phyloP scores from a whole-genome alignment of 352 stramenopile species.

The Lagenidium giganteum region DNA sequence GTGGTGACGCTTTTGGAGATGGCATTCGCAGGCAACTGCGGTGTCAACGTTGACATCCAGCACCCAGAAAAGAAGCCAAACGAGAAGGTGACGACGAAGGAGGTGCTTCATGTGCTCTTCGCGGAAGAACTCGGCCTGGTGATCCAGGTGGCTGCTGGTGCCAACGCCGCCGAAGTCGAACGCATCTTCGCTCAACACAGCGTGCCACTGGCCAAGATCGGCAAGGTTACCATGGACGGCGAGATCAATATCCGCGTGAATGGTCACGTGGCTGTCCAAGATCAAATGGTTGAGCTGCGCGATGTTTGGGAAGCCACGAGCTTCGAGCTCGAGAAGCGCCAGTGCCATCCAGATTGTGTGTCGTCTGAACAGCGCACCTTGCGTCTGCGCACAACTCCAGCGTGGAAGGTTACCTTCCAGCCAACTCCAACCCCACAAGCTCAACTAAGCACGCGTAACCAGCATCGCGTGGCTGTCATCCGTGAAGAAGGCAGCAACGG shows the following conservation, averaged over 20 bases:
- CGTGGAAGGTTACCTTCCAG: constrained; percentile 89
- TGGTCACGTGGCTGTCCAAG: constrained; percentile 67
- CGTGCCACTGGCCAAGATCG: constrained; percentile 89
- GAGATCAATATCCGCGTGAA: constrained; percentile 90
- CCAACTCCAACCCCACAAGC: constrained; percentile 79
- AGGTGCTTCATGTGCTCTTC: constrained; percentile 88
- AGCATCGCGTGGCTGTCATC: constrained; percentile 95
- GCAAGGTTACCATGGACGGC: constrained; percentile 80
- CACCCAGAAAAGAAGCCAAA: constrained; percentile 10
- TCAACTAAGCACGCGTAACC: constrained; percentile 66
- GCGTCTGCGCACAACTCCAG: constrained; percentile 75
- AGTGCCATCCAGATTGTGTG: constrained; percentile 96
- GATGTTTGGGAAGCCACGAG: constrained; percentile 99
- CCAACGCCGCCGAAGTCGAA: constrained; percentile 64
- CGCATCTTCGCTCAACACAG: constrained; percentile 77
- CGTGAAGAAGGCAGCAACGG: constrained; percentile 99
- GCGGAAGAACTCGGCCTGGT: constrained; percentile 97
- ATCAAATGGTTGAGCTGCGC: constrained; percentile 82
- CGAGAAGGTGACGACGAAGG: constrained; percentile 40
- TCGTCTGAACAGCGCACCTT: constrained; percentile 91
- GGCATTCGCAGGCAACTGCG: constrained; percentile 98
- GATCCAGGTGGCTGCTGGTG: constrained; percentile 88
- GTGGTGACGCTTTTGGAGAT: constrained; percentile 96
- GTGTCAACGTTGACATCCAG: constrained; percentile 91
- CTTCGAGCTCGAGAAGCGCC: constrained; percentile 97